Evolutionary conservation across 1,139 yeast species (phyloP).

Genomic region (Candida mesenterica): DNA sequence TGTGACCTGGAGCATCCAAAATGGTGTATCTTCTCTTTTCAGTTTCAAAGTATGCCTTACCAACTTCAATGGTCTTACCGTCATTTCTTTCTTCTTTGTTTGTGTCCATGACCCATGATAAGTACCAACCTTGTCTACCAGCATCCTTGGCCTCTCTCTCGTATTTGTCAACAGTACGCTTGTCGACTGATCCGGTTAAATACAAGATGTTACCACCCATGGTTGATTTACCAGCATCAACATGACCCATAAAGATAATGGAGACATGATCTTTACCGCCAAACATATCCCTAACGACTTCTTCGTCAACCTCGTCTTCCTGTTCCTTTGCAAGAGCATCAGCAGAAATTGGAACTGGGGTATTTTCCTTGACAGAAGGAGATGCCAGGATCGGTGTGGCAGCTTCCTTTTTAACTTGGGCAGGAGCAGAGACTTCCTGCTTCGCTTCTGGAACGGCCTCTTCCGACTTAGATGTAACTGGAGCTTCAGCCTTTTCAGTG

Average conservation of each 20-base stretch:
- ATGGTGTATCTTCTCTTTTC: conserved; percentile 97
- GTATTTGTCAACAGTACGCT: conserved; percentile 97
- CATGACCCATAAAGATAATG: conserved; percentile 98
- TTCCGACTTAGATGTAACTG: conserved; percentile 13
- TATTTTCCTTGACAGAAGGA: conserved; percentile 15
- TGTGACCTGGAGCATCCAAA: conserved; percentile 99
- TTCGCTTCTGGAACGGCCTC: conserved; percentile 13
- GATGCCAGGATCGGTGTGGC: conserved; percentile 10
- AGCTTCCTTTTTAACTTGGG: too few species aligned
- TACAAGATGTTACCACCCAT: conserved; percentile 97
- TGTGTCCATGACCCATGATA: conserved; percentile 99
- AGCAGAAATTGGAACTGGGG: conserved; percentile 25
- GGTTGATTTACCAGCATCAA: conserved; percentile 98
- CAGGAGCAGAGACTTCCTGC: conserved; percentile 16
- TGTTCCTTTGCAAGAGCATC: conserved; percentile 66
- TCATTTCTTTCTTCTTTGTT: conserved; percentile 97
- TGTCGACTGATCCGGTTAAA: conserved; percentile 95
- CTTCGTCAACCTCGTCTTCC: conserved; percentile 85
- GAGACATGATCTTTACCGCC: conserved; percentile 98
- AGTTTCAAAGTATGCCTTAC: conserved; percentile 95
- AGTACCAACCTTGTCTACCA: conserved; percentile 99
- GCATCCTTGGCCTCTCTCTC: conserved; percentile 99
- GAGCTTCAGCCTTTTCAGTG: conserved; percentile 14
- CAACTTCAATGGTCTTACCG: conserved; percentile 99
- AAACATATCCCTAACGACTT: conserved; percentile 84